A percentile compares a stretch with the other conserved stretches of the same genome.
Conservation (phyloP, 306 rosid species). For the Cotoneaster glaucophyllus region DNA sequence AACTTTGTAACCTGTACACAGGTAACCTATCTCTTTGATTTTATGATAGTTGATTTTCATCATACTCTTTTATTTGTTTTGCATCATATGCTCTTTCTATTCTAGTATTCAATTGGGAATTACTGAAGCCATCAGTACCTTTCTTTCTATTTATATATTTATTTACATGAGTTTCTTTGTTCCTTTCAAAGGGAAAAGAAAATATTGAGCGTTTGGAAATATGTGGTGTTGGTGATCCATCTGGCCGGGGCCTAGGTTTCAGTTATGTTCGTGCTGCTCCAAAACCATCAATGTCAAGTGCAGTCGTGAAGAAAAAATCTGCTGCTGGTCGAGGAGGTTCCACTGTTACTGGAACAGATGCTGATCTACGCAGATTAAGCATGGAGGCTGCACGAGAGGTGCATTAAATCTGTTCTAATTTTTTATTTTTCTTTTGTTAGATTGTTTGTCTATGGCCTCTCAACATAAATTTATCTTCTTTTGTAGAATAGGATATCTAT, state of each 20-base stretch:
- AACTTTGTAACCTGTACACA: conserved; percentile 92
- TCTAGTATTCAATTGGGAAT: not conserved
- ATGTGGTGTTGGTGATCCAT: conserved; percentile 97
- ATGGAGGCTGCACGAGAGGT: conserved; percentile 99
- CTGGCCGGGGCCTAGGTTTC: conserved; percentile 93
- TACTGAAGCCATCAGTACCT: not conserved
- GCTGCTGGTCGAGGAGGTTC: conserved; percentile 71
- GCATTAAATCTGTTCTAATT: not conserved
- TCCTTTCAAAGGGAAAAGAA: conserved; percentile 70
- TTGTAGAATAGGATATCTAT: not conserved
- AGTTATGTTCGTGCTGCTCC: conserved; percentile 84
- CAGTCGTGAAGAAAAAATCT: conserved; percentile 70
- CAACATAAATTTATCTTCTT: not conserved
- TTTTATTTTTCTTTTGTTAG: no score
- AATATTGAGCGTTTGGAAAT: conserved; percentile 90
- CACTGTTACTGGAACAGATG: conserved; percentile 96
- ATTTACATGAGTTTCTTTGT: not conserved
- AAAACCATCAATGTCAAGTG: conserved; percentile 78
- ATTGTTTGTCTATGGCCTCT: not conserved
- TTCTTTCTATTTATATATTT: not conserved
- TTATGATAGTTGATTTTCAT: not conserved
- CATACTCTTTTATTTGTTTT: not conserved
- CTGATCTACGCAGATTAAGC: conserved; percentile 98
- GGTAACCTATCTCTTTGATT: conserved; percentile 43
- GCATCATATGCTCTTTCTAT: not conserved